Conservation (phyloP, 306 rosid species). For the Acacia melanoxylon region DNA sequence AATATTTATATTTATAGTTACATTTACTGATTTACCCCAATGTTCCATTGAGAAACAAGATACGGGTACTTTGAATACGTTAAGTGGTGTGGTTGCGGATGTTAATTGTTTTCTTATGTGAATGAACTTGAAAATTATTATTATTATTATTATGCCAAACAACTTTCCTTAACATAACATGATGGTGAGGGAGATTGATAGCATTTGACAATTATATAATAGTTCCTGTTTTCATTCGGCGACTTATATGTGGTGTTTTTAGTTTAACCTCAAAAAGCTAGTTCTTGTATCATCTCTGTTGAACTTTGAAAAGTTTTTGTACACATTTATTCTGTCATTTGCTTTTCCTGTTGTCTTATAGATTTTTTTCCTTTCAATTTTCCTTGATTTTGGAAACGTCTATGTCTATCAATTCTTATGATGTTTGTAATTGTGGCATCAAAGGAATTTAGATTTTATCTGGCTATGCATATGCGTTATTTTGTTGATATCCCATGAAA, state of each 20-base stretch:
- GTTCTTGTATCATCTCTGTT: constrained; percentile 20
- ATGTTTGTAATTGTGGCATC: neutral
- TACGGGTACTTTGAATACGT: neutral
- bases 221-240: neutral
- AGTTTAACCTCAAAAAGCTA: neutral
- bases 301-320: neutral
- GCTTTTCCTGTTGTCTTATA: neutral
- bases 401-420: neutral
- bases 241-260: neutral
- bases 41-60: neutral
- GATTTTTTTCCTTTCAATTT: neutral
- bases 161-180: neutral
- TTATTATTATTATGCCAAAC: neutral
- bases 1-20: neutral
- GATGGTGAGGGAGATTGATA: neutral
- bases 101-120: neutral
- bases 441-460: neutral
- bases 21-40: neutral
- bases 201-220: neutral
- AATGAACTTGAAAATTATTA: neutral
- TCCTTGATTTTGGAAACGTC: neutral
- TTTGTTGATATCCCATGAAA: neutral
- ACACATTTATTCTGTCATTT: neutral
- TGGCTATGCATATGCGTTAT: constrained; percentile 14
- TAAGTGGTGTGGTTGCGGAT: neutral